Evolutionary conservation across 257 asterid genomes (phyloP).

Genomic region (Solanum megistacrolobum): DNA sequence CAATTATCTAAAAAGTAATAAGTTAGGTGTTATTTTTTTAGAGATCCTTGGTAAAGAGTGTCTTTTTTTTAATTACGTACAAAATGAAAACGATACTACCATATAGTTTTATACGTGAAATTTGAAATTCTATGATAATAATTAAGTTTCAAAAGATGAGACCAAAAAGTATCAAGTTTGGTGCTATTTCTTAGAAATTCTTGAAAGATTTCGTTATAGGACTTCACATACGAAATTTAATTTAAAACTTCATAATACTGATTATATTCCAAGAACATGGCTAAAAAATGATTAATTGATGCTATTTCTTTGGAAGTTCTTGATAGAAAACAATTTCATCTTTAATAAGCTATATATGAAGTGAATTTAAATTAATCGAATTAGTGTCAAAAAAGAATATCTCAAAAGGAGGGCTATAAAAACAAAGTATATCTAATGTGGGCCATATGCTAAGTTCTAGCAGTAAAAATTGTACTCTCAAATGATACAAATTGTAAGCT

Average conservation of each 20-base stretch:
- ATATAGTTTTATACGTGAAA: not conserved
- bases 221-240: not conserved
- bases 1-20: not conserved
- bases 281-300: not conserved
- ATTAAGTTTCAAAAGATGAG: not conserved
- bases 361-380: not conserved
- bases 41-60: not conserved
- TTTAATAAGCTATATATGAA: fast-evolving
- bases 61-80: not conserved
- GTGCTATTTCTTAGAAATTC: not conserved
- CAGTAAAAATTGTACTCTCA: conserved; percentile 12
- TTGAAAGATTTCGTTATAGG: not conserved
- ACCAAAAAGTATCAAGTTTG: not conserved
- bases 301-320: not conserved
- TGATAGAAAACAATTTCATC: not conserved
- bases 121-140: not conserved
- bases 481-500: conserved; percentile 22
- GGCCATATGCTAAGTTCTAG: conserved; percentile 8
- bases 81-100: fast-evolving
- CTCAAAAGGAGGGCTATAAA: not conserved
- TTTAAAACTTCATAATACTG: not conserved
- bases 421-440: conserved; percentile 2
- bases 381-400: fast-evolving
- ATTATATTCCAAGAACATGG: not conserved
- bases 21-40: not conserved